Percentiles rank a stretch among this genome's conserved stretches.
Conservation (phyloP, 2,329 filamentous ascomycete genomes). For the Onygena corvina region DNA sequence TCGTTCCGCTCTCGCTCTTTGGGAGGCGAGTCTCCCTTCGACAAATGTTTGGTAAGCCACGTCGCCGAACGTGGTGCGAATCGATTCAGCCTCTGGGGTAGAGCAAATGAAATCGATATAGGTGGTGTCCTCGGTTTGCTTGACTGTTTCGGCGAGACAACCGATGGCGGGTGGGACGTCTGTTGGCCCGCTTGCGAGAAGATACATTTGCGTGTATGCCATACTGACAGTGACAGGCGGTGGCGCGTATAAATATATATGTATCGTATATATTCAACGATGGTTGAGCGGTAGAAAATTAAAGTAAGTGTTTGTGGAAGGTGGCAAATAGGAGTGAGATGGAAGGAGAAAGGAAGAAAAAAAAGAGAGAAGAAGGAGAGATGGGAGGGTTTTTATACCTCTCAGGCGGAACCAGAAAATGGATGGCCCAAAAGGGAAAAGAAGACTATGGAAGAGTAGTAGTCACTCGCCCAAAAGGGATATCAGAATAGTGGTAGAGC, state of each 20-base stretch:
- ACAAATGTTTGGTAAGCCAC: slow-evolving; percentile 9
- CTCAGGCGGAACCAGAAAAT: neutral
- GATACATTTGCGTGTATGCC: slow-evolving; percentile 13
- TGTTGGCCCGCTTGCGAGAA: slow-evolving; percentile 7
- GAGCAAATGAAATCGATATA: slow-evolving; percentile 7
- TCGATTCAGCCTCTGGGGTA: slow-evolving; percentile 11
- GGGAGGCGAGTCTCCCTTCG: slow-evolving; percentile 6
- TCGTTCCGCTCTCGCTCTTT: neutral
- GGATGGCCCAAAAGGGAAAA: no score
- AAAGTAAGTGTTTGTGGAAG: slow-evolving; percentile 5
- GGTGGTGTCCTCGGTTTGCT: slow-evolving; percentile 7
- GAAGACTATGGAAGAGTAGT: neutral
- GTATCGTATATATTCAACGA: slow-evolving; percentile 5
- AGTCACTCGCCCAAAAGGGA: neutral
- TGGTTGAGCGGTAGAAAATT: neutral
- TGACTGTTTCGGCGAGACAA: slow-evolving; percentile 8
- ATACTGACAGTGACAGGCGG: slow-evolving; percentile 9
- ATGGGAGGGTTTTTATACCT: neutral
- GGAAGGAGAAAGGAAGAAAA: neutral
- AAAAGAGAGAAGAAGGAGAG: slow-evolving; percentile 1
- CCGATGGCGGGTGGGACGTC: slow-evolving; percentile 12
- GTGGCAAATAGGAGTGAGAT: neutral
- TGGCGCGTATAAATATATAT: slow-evolving; percentile 5
- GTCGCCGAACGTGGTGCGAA: slow-evolving; percentile 11
- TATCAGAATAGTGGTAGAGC: neutral